Percentiles rank a stretch among this genome's conserved stretches.
Conservation (phyloP, 225 moss, liverwort and hornwort species). For the Marchantia polymorpha region DNA sequence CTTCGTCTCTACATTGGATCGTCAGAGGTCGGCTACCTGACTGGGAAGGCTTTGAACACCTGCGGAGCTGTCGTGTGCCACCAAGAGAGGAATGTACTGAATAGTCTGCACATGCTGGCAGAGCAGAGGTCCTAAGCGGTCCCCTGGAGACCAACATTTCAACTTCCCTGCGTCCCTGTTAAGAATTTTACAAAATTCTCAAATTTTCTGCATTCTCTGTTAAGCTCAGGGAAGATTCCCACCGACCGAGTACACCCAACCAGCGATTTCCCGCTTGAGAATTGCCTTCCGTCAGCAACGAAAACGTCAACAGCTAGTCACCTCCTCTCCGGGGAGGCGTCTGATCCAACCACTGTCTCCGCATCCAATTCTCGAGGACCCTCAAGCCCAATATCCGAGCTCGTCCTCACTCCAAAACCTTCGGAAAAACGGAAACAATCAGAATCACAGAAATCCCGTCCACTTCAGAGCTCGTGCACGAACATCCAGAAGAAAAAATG, state of each 20-base stretch:
- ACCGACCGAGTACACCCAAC: neutral
- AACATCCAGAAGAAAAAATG: neutral
- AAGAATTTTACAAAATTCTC: neutral
- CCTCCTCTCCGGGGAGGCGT: neutral
- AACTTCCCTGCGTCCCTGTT: neutral
- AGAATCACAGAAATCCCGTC: neutral
- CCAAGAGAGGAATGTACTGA: neutral
- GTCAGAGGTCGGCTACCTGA: neutral
- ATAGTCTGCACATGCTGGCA: slow-evolving; percentile 16
- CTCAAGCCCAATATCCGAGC: neutral
- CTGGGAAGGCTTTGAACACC: slow-evolving; percentile 1
- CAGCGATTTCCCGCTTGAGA: neutral
- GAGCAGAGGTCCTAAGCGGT: slow-evolving; percentile 22
- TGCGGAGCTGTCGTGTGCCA: neutral
- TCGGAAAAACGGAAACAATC: no score
- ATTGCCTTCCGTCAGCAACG: neutral
- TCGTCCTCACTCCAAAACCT: neutral
- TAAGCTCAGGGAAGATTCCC: neutral
- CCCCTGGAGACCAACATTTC: slow-evolving; percentile 41
- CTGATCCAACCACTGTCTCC: neutral
- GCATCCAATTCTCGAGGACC: neutral
- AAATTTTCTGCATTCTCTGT: slow-evolving; percentile 20
- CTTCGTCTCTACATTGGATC: slow-evolving; percentile 33
- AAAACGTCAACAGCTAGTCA: neutral
- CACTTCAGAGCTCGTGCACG: neutral